A percentile compares a stretch with the other conserved stretches of the same genome.
Evolutionary conservation across 176 grass and related monocot genomes (phyloP).

Genomic region (Pontederia paniculata): DNA sequence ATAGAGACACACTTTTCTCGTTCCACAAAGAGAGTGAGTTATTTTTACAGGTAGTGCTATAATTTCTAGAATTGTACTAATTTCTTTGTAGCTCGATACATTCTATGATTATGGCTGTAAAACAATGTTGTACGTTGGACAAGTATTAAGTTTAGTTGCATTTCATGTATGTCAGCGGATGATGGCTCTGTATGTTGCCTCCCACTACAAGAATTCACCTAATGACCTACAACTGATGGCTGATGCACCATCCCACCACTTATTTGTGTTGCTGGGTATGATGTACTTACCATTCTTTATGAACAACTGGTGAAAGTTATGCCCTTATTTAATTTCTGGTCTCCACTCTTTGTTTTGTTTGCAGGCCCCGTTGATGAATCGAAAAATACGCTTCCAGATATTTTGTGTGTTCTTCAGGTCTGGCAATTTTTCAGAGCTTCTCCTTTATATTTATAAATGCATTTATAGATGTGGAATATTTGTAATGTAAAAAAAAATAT

Average conservation of each 20-base stretch:
- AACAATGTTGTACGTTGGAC: too few species aligned
- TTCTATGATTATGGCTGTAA: too few species aligned
- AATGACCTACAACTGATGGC: slow-evolving; percentile 99
- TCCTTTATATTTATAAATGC: neutral
- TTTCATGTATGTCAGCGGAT: slow-evolving; percentile 45
- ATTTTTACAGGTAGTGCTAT: too few species aligned
- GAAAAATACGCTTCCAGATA: slow-evolving; percentile 88
- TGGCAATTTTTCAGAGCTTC: neutral
- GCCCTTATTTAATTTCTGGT: slow-evolving; percentile 14
- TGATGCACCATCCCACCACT: slow-evolving; percentile 88
- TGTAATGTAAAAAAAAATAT: too few species aligned
- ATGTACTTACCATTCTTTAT: slow-evolving; percentile 1
- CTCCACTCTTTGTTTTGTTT: slow-evolving; percentile 13
- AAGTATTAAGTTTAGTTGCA: too few species aligned
- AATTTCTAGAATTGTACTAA: neutral
- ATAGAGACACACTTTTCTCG: too few species aligned
- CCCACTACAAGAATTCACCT: slow-evolving; percentile 98
- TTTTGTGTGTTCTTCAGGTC: slow-evolving; percentile 97
- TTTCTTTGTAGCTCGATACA: neutral
- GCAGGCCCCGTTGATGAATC: slow-evolving; percentile 81
- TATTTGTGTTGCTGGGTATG: slow-evolving; percentile 97
- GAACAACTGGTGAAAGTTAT: neutral
- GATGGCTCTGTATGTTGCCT: slow-evolving; percentile 99
- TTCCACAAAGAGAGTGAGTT: too few species aligned
- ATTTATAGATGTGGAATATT: too few species aligned